A percentile compares a stretch with the other conserved stretches of the same genome.
These are phyloP conservation scores for Lepidium campestre DNA, from an alignment of 441 rosid genomes.

Conservation along the genomic window DNA sequence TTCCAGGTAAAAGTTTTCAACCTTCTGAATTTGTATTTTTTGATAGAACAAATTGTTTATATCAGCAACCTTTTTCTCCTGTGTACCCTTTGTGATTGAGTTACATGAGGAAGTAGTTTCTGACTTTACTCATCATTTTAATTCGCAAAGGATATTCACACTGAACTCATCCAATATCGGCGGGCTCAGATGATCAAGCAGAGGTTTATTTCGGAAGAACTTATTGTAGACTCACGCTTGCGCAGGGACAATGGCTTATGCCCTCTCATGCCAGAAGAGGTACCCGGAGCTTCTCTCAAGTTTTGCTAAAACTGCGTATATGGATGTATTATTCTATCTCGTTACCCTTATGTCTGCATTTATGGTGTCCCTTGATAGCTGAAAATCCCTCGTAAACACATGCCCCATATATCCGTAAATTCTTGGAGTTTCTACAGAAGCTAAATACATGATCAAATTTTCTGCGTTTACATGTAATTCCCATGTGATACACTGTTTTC, in stretches of 20 bases:
- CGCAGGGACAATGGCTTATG: slow-evolving; percentile 83
- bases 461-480: neutral
- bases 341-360: neutral
- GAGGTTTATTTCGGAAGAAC: slow-evolving; percentile 56
- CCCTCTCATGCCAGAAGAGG: slow-evolving; percentile 99
- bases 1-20: slow-evolving; percentile 61
- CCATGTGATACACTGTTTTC: slow-evolving; percentile 1
- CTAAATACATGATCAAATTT: neutral
- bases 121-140: slow-evolving; percentile 24
- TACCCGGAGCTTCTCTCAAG: slow-evolving; percentile 21
- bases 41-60: neutral
- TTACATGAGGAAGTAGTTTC: slow-evolving; percentile 16
- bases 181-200: slow-evolving; percentile 89
- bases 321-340: neutral
- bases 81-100: slow-evolving; percentile 5
- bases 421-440: neutral
- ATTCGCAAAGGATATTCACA: slow-evolving; percentile 70
- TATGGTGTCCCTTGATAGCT: slow-evolving; percentile 2
- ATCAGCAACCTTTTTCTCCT: neutral
- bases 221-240: slow-evolving; percentile 53
- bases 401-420: neutral
- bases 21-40: slow-evolving; percentile 14
- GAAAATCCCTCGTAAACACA: neutral
- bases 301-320: slow-evolving; percentile 9
- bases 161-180: slow-evolving; percentile 84